Percentiles rank a stretch among this genome's conserved stretches.
Conservation (phyloP, 257 asterid species). For the Penstemon barbatus region DNA sequence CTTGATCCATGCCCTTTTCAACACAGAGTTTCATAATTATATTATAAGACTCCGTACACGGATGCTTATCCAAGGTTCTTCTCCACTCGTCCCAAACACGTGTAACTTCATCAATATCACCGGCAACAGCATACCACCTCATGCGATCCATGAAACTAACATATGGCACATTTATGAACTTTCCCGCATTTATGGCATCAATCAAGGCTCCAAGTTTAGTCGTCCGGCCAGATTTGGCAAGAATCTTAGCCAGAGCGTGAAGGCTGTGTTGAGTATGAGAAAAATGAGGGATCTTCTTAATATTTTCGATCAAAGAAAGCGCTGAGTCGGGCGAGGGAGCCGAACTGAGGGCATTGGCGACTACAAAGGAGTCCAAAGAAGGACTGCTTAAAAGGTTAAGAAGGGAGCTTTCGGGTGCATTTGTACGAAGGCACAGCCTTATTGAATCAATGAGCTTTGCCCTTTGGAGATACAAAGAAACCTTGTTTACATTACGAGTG, state of each 20-base stretch:
- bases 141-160: conserved; percentile 85
- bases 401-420: conserved; percentile 52
- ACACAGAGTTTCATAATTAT: conserved; percentile 69
- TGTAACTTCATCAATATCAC: conserved; percentile 63
- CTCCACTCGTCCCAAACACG: conserved; percentile 82
- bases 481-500: conserved; percentile 53
- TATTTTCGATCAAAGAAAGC: conserved; percentile 55
- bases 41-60: conserved; percentile 80
- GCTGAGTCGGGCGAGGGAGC: conserved; percentile 84
- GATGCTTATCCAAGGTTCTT: conserved; percentile 51
- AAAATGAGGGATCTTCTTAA: conserved; percentile 58
- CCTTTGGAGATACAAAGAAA: conserved; percentile 68
- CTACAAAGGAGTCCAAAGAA: conserved; percentile 75
- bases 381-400: conserved; percentile 49
- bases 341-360: conserved; percentile 73
- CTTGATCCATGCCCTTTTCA: conserved; percentile 61
- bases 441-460: conserved; percentile 82
- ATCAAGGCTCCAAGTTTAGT: conserved; percentile 62
- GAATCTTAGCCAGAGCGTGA: conserved; percentile 71
- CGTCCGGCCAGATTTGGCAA: conserved; percentile 69
- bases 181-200: conserved; percentile 65
- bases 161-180: conserved; percentile 55
- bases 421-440: conserved; percentile 73
- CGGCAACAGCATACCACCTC: conserved; percentile 76
- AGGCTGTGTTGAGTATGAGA: conserved; percentile 75